phyloP scores from a whole-genome alignment of 148 eudicot genomes.

The Oxyria digyna region DNA sequence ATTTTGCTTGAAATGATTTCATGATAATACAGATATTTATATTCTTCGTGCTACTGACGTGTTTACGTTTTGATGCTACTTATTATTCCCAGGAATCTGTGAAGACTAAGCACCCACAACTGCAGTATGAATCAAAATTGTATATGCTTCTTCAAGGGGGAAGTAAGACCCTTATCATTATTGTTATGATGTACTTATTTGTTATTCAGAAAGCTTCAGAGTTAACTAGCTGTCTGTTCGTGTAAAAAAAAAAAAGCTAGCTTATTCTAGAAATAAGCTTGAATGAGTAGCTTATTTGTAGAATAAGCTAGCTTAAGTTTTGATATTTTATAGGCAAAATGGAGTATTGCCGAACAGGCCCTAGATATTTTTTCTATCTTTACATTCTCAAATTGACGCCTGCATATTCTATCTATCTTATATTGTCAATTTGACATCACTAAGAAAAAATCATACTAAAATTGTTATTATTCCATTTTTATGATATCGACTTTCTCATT shows the following conservation, averaged over 20 bases:
- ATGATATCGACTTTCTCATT: neutral
- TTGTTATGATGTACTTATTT: neutral
- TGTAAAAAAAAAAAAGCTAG: no score
- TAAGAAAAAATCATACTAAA: no score
- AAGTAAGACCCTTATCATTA: conserved; percentile 41
- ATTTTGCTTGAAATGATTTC: neutral
- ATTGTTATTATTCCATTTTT: neutral
- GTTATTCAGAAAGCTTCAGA: neutral
- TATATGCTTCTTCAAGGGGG: conserved; percentile 97
- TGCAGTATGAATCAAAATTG: conserved; percentile 93
- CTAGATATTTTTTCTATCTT: neutral
- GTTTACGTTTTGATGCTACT: conserved; percentile 15
- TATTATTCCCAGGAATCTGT: conserved; percentile 43
- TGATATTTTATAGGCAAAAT: no score
- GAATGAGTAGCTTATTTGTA: no score
- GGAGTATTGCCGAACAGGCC: no score
- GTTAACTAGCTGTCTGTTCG: no score
- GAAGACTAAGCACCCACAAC: conserved; percentile 95
- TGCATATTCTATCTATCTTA: no score
- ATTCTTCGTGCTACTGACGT: neutral
- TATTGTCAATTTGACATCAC: no score
- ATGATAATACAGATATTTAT: neutral
- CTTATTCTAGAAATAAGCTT: no score
- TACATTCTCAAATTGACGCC: neutral
- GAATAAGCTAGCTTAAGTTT: no score